These are phyloP conservation scores for Rauvolfia tetraphylla DNA, from an alignment of 257 asterid genomes.

Conservation along the genomic window DNA sequence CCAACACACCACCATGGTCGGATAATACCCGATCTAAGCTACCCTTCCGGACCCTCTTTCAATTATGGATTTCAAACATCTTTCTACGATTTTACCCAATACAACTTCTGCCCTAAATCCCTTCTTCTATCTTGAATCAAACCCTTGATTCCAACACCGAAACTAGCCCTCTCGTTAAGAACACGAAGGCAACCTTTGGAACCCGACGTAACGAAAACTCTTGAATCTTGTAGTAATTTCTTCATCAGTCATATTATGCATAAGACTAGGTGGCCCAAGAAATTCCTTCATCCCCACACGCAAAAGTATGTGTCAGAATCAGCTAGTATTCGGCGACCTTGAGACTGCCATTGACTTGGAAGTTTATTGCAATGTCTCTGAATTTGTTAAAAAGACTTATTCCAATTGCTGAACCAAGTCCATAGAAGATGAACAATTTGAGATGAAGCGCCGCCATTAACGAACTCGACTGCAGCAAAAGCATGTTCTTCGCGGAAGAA, in stretches of 20 bases:
- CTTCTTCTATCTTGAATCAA: too few species aligned
- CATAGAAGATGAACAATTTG: conserved; percentile 20
- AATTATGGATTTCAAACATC: too few species aligned
- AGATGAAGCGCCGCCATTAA: neutral
- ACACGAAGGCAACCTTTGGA: conserved; percentile 49
- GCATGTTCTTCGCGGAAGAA: neutral
- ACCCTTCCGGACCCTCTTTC: too few species aligned
- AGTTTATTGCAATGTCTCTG: conserved; percentile 45
- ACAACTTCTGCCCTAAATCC: too few species aligned
- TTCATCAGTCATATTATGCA: conserved; percentile 55
- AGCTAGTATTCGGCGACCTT: neutral
- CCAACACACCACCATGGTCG: too few species aligned
- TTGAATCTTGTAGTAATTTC: conserved; percentile 42
- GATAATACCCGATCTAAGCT: too few species aligned
- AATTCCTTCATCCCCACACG: conserved; percentile 9
- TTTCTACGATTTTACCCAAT: too few species aligned
- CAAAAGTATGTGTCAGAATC: neutral
- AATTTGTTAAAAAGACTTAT: conserved; percentile 46
- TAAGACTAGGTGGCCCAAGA: conserved; percentile 21
- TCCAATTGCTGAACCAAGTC: conserved; percentile 50
- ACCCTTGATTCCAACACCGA: too few species aligned
- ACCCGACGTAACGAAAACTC: conserved; percentile 28
- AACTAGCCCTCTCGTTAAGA: conserved; percentile 37
- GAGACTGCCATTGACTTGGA: conserved; percentile 46
- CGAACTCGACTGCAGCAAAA: neutral